These are phyloP conservation scores for Lagerstroemia speciosa DNA, from an alignment of 345 rosid genomes.

Conservation along the genomic window DNA sequence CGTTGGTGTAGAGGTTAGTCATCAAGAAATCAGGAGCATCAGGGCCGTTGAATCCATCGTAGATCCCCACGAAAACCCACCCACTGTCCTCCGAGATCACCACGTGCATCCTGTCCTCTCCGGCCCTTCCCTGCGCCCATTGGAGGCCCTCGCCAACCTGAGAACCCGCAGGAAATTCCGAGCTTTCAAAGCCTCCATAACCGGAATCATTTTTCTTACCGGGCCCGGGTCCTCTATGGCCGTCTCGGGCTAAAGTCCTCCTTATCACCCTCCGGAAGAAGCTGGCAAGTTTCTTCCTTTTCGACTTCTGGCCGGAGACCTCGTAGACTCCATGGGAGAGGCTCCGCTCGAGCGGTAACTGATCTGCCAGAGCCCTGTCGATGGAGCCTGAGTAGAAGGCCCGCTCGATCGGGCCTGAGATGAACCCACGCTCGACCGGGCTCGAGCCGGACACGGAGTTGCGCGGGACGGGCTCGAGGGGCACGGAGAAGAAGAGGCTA, in stretches of 20 bases:
- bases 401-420: conserved; percentile 37
- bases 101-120: conserved; percentile 87
- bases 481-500: conserved; percentile 66
- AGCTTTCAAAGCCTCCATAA: not conserved
- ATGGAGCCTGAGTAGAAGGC: conserved; percentile 41
- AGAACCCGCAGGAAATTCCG: conserved; percentile 24
- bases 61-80: conserved; percentile 90
- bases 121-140: conserved; percentile 98
- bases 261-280: conserved; percentile 38
- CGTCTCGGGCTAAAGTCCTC: conserved; percentile 15
- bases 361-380: conserved; percentile 17
- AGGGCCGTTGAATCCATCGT: conserved; percentile 90
- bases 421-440: conserved; percentile 37
- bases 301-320: conserved; percentile 15
- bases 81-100: conserved; percentile 77
- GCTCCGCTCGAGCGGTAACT: conserved; percentile 5
- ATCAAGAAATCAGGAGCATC: conserved; percentile 86
- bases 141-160: conserved; percentile 47
- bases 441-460: conserved; percentile 38
- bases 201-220: not conserved
- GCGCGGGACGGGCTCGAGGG: conserved; percentile 77
- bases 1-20: conserved; percentile 50
- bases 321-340: conserved; percentile 3
- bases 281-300: conserved; percentile 28
- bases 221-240: not conserved